Evolutionary conservation across 1,284 basidiomycete species (phyloP), one percentile per base, ranked within the genome.

Genomic region (Fomitopsis pinicola): DNA sequence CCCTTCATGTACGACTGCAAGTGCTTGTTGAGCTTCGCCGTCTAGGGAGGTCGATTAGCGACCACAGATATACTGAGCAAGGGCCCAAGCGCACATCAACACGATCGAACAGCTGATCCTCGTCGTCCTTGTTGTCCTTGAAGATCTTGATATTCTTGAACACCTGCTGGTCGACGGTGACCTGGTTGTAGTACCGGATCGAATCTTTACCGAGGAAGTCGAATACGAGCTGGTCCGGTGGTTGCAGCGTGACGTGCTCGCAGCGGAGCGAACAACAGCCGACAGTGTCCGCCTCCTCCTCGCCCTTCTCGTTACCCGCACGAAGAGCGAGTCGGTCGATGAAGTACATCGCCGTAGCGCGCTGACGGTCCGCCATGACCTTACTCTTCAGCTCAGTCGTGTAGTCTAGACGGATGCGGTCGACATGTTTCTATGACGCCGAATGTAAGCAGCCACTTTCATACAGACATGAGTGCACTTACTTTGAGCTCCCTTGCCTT

Each of bases 151-250:
- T 75, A 57, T 77, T 77, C 71, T 76, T 77, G 72, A 72, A 77
- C 38, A 77, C 89, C 71, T 95, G 94, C 5, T 85, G 75, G 59
- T 94, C 91, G 63, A 98, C 94, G 61, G 87, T 79, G 58, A 97
- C 93, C 62, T 88, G 87, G 71, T 97, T 95, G 75, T 92, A 94
- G 78, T 96, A 98, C 50, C 96, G 86, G 73, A 98, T 98, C 59
- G 95, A 97, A 73, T 98, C 95, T 81, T 98, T 98, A 77, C 95
- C 95, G 61, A 98, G 81, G 80, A 98, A 98, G 76, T 98, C 95
- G 76, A 98, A 96, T 62, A 92, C 81, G 71, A 98, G 87, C 70
- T 82, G 85, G 77, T 92, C 88, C 9, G 95, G 94, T 12, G 88
- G 87, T 68, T 92, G 86, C 58, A 97, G 80, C 3, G 95, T 97